Percentiles rank a stretch among this genome's conserved stretches.
These are phyloP conservation scores for Postia placenta DNA, from an alignment of 768 basidiomycete genomes.

Conservation along the genomic window DNA sequence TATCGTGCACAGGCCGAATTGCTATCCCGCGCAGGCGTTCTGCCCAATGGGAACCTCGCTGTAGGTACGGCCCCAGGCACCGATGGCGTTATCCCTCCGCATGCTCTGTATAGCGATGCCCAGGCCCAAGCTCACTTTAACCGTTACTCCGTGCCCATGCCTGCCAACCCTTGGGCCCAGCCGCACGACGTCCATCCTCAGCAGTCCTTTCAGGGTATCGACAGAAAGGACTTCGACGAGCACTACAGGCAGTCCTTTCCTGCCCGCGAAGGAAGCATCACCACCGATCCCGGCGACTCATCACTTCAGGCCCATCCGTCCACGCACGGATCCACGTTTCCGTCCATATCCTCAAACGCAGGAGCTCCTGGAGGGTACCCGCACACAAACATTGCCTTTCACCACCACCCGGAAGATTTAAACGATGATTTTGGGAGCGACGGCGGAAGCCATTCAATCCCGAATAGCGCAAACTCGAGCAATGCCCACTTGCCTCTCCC, in stretches of 20 bases:
- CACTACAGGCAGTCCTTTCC: conserved; percentile 10
- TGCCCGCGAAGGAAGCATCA: conserved; percentile 1
- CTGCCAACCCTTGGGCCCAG: conserved; percentile 11
- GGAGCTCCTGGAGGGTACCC: conserved; percentile 2
- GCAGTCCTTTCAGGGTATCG: conserved; percentile 5
- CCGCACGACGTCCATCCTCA: conserved; percentile 1
- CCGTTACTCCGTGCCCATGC: conserved; percentile 6
- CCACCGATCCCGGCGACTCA: conserved; percentile 11
- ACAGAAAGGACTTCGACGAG: conserved; percentile 12
- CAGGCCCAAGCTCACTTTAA: conserved; percentile 10
- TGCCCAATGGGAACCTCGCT: conserved; percentile 13
- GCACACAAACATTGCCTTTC: conserved; percentile 1
- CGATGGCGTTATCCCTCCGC: background rate
- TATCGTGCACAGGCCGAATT: conserved; percentile 43
- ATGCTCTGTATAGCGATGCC: conserved; percentile 1
- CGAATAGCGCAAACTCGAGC: conserved; percentile 41
- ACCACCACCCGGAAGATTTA: conserved; percentile 17
- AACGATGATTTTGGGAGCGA: conserved; percentile 32
- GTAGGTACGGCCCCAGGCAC: background rate
- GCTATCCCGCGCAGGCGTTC: conserved; percentile 29
- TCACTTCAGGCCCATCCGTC: conserved; percentile 16
- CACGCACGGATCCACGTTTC: conserved; percentile 5
- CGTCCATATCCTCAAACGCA: conserved; percentile 1
- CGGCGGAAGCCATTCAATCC: conserved; percentile 32
- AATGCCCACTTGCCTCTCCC: conserved; percentile 43